phyloP scores from a whole-genome alignment of 306 rosid species.

The Boehmeria nivea region DNA sequence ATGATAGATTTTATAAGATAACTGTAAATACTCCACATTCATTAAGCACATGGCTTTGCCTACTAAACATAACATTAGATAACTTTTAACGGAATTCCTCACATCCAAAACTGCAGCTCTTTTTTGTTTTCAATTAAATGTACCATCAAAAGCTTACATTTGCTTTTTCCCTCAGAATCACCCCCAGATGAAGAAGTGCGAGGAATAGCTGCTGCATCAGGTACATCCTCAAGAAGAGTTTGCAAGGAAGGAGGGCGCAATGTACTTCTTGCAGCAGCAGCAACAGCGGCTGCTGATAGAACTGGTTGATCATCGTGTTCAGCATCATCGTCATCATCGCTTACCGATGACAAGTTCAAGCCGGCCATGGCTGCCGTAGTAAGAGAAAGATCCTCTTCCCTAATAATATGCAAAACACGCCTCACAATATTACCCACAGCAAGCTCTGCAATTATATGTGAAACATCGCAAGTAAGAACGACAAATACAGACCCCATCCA shows the following conservation, averaged over 20 bases:
- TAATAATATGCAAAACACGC: conserved; percentile 90
- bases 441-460: conserved; percentile 56
- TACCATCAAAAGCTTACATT: conserved; percentile 46
- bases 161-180: conserved; percentile 93
- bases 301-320: conserved; percentile 57
- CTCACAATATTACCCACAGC: conserved; percentile 98
- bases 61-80: too few species aligned
- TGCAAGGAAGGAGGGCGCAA: conserved; percentile 96
- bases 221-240: conserved; percentile 81
- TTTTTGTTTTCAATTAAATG: neutral
- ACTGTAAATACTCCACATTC: too few species aligned
- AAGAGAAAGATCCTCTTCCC: conserved; percentile 92
- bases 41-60: too few species aligned
- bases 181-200: conserved; percentile 83
- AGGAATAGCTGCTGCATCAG: conserved; percentile 52
- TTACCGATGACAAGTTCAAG: conserved; percentile 56
- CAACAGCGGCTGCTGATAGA: conserved; percentile 85
- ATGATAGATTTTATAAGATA: too few species aligned
- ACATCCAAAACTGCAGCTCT: too few species aligned
- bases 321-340: conserved; percentile 90
- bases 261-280: conserved; percentile 95
- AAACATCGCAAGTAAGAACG: conserved; percentile 22
- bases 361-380: conserved; percentile 79
- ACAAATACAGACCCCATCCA: too few species aligned
- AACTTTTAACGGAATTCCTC: too few species aligned